These are phyloP conservation scores for Cerrena zonata DNA, from an alignment of 1,284 basidiomycete genomes.

Conservation along the genomic window DNA sequence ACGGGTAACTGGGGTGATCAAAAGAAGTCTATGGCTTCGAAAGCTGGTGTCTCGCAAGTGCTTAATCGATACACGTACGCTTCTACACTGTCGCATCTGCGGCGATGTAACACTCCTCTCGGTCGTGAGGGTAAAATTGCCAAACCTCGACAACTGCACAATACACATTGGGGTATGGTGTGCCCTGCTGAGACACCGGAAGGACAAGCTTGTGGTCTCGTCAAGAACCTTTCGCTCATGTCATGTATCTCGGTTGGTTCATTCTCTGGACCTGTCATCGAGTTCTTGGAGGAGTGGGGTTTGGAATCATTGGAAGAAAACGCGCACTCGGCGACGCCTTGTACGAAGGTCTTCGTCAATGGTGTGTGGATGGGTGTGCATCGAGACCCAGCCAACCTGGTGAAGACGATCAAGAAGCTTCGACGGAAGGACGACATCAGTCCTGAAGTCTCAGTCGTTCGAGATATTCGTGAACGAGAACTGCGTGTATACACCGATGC, in stretches of 20 bases:
- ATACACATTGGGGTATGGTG: slow-evolving; percentile 99
- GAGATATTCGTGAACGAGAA: slow-evolving; percentile 95
- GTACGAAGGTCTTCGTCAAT: slow-evolving; percentile 98
- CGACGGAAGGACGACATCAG: slow-evolving; percentile 94
- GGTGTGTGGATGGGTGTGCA: slow-evolving; percentile 99
- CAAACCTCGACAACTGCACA: slow-evolving; percentile 97
- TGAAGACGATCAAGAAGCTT: slow-evolving; percentile 88
- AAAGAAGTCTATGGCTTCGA: slow-evolving; percentile 95
- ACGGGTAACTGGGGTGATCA: slow-evolving; percentile 99
- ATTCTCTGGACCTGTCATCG: slow-evolving; percentile 91
- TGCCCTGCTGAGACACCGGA: slow-evolving; percentile 98
- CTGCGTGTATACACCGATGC: slow-evolving; percentile 93
- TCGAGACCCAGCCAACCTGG: slow-evolving; percentile 86
- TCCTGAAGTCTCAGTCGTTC: slow-evolving; percentile 92
- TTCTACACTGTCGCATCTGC: slow-evolving; percentile 94
- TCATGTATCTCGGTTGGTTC: slow-evolving; percentile 97
- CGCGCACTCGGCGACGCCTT: slow-evolving; percentile 72
- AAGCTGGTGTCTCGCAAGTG: slow-evolving; percentile 98
- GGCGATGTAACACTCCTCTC: slow-evolving; percentile 96
- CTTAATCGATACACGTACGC: slow-evolving; percentile 98
- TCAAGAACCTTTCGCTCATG: slow-evolving; percentile 98
- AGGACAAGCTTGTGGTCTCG: slow-evolving; percentile 97
- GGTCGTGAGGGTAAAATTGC: slow-evolving; percentile 99
- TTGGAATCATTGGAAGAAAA: slow-evolving; percentile 89
- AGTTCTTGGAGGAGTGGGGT: slow-evolving; percentile 98